Evolutionary conservation across 208 protist species (phyloP), one percentile per base, ranked within the genome.

Genomic region (Trypanosoma congolense): DNA sequence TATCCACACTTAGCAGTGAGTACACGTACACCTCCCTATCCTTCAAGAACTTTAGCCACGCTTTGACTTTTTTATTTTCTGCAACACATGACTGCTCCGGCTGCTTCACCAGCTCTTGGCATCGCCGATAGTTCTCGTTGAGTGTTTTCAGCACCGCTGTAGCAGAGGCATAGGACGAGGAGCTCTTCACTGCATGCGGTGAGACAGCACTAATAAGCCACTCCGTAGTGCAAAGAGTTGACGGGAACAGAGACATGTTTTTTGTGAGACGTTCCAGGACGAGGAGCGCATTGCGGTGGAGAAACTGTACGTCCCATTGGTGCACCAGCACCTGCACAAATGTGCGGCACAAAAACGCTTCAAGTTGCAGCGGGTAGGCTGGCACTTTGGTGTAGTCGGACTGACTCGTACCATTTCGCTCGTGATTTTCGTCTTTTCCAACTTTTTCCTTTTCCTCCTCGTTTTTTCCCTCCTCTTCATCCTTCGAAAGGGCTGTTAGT

Each of bases 241-340:
- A 65, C 0, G 84, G 84, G 45, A 87, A 89, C 26, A 38, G 19
- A 2, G 42, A 36, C 4, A 38, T 50, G 38, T 29, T 49, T 61
- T 80, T 79, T 38, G 77, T 65, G n/a, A 92, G 51, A 26, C 75
- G 74, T 61, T 86, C 84, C 12, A 89, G 49, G 9, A 92, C 43
- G 43, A 88, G 65, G 38, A 88, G 67, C 16, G 60, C 53, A 47
- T 89, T 86, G 6, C 84, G 80, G 31, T 89, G 80, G 3, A 80
- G 65, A 54, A 86, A 82, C 2, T 72, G 61, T 16, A 87, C 60
- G 35, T 87, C 82, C 19, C 46, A 36, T 24, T 75, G 57, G 50
- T 83, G 59, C 9, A 66, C 42, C 19, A 92, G 63, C 0, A 87
- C 36, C 31, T 83, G 70, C 19, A 83, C 59, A 26, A 88, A 56